Evolutionary conservation across 306 rosid genomes (phyloP), one percentile per base, ranked within the genome.

Genomic region (Cyclanthera cordifolia): DNA sequence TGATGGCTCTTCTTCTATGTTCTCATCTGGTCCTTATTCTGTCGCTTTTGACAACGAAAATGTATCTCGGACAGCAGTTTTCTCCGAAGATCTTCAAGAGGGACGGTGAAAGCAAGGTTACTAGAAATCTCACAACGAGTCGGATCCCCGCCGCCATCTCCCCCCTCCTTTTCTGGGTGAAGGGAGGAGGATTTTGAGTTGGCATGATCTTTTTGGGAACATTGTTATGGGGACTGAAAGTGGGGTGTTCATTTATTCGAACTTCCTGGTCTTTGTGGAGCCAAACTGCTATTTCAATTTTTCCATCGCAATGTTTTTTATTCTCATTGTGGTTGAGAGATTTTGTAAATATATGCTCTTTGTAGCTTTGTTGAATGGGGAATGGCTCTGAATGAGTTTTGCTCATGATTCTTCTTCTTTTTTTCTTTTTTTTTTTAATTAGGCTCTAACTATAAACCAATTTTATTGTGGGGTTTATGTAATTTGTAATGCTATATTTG

Each of bases 61-160:
- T 76, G 69, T 82, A 73, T 83, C 97, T 30, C 82, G 95, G 72
- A 85, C 97, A 2, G 95, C 78, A 21, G 83, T 93, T 69, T 94
- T 86, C 84, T 94, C 97, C 15, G 99, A 94, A 85, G 99, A 94
- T 83, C 99, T 94, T 74, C 97, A 90, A 17, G 99, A 90, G 83
- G 99, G 99, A 74, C 78, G 99, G 61, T 94, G 84, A 90, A 68
- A 64, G 49, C 20, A 54, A 53, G 73, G 55, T 50, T 32, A 52
- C 57, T 51, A 53, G 45, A 12, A 69, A 69, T 59, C 50, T 17
- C 50, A 3, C 37, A 5, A n/a, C 0, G 3, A 50, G 6, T 52
- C 1, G 16, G 17, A 64, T 5, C 70, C 19, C 39, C 11, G n/a
- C n/a, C 13, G 0, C 72, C 48, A 17, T 25, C 56, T 12, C 20